Evolutionary conservation across 2,329 filamentous ascomycete genomes (phyloP).

Genomic region (Colletotrichum limetticola): DNA sequence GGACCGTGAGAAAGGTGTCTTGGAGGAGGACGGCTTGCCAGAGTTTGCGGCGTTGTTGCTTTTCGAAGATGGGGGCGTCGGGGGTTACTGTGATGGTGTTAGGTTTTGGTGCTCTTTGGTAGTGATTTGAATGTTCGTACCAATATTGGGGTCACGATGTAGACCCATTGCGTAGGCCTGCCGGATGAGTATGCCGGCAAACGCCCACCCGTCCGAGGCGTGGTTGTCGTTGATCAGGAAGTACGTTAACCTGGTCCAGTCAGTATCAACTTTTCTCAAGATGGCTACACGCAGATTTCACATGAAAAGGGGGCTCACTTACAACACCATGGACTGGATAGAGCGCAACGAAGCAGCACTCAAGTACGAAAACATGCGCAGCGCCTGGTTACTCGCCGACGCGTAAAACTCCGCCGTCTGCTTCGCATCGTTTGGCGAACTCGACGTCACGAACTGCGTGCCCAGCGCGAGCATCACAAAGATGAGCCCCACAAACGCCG

Average conservation of each 20-base stretch:
- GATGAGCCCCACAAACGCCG: constrained; percentile 76
- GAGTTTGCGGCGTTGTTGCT: constrained; percentile 81
- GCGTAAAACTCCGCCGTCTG: constrained; percentile 86
- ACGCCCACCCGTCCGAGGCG: constrained; percentile 84
- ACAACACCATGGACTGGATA: constrained; percentile 81
- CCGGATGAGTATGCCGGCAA: constrained; percentile 79
- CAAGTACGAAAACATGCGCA: constrained; percentile 80
- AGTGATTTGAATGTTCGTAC: constrained; percentile 45
- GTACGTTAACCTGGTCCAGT: constrained; percentile 67
- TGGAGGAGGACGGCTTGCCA: constrained; percentile 86
- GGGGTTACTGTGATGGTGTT: constrained; percentile 62
- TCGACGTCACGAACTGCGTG: constrained; percentile 77
- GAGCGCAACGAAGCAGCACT: constrained; percentile 79
- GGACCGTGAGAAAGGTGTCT: constrained; percentile 83
- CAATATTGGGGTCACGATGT: constrained; percentile 82
- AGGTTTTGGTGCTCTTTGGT: constrained; percentile 34
- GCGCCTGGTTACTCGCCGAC: constrained; percentile 80
- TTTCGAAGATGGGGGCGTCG: constrained; percentile 74
- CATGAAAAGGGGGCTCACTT: background rate
- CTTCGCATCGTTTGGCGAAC: constrained; percentile 70
- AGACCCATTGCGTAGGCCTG: constrained; percentile 86
- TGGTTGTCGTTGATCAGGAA: constrained; percentile 90
- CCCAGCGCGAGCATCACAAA: constrained; percentile 83
- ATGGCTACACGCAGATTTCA: background rate
- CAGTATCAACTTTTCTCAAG: background rate